phyloP scores from a whole-genome alignment of 164 flowering plant genomes.

The Dillenia turbinata region DNA sequence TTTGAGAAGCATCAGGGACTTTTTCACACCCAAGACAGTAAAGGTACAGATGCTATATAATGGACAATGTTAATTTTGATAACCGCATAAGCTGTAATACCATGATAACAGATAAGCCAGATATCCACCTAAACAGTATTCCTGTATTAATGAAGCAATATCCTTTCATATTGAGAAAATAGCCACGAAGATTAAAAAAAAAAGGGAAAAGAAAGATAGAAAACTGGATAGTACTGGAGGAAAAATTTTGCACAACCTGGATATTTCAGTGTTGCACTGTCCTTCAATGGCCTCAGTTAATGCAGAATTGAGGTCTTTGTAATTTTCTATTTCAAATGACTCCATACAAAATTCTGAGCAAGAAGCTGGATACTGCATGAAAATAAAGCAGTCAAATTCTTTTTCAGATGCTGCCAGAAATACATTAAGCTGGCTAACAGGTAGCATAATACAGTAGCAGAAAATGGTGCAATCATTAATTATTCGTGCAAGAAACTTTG shows the following conservation, averaged over 20 bases:
- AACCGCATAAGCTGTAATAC: too few relatives aligned
- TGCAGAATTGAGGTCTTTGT: constrained; percentile 42
- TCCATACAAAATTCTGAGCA: constrained; percentile 44
- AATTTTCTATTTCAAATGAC: constrained; percentile 51
- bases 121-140: too few relatives aligned
- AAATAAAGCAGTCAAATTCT: constrained; percentile 4
- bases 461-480: too few relatives aligned
- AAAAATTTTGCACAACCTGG: constrained; percentile 42
- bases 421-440: background rate
- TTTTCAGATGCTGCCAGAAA: background rate
- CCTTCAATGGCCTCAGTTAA: constrained; percentile 46
- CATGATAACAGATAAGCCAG: too few relatives aligned
- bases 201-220: background rate
- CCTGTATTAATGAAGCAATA: too few relatives aligned
- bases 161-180: background rate
- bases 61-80: too few relatives aligned
- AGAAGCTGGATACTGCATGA: constrained; percentile 73
- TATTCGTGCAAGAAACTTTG: too few relatives aligned
- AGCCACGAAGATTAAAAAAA: background rate
- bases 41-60: too few relatives aligned
- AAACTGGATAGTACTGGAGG: background rate
- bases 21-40: too few relatives aligned
- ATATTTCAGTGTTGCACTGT: constrained; percentile 31
- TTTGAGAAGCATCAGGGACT: too few relatives aligned
- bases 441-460: too few relatives aligned